Percentiles rank a stretch among this genome's conserved stretches.
These are phyloP conservation scores for Aspergillus nanangensis DNA, from an alignment of 495 filamentous ascomycete species.

Conservation along the genomic window DNA sequence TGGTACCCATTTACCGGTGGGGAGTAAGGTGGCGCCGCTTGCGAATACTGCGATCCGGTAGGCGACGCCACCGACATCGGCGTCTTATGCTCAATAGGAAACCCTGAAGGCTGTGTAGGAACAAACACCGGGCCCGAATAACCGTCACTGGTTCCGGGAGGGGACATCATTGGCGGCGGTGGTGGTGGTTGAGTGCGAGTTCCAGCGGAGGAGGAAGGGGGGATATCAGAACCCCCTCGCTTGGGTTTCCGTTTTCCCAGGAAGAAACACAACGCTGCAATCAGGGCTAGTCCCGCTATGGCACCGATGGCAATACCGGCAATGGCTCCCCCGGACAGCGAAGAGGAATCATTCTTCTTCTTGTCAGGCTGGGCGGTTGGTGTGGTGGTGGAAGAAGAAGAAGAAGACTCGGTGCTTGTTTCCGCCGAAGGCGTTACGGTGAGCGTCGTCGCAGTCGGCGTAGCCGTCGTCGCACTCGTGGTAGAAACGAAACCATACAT, in stretches of 20 bases:
- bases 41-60: too few species aligned
- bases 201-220: too few species aligned
- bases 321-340: slow-evolving; percentile 20
- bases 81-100: not conserved
- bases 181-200: not conserved
- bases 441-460: slow-evolving; percentile 4
- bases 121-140: not conserved
- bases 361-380: not conserved
- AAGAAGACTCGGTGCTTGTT: too few species aligned
- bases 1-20: too few species aligned
- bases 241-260: slow-evolving; percentile 9
- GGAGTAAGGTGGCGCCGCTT: too few species aligned
- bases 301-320: slow-evolving; percentile 34
- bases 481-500: slow-evolving; percentile 1
- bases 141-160: not conserved
- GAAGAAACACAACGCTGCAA: slow-evolving; percentile 32
- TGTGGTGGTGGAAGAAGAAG: too few species aligned
- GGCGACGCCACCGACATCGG: not conserved
- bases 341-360: not conserved
- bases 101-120: not conserved
- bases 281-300: slow-evolving; percentile 31
- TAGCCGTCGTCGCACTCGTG: not conserved
- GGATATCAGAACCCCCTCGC: too few species aligned
- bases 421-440: not conserved
- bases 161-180: not conserved